phyloP scores from a whole-genome alignment of 345 rosid genomes.

The Arabidopsis thaliana region DNA sequence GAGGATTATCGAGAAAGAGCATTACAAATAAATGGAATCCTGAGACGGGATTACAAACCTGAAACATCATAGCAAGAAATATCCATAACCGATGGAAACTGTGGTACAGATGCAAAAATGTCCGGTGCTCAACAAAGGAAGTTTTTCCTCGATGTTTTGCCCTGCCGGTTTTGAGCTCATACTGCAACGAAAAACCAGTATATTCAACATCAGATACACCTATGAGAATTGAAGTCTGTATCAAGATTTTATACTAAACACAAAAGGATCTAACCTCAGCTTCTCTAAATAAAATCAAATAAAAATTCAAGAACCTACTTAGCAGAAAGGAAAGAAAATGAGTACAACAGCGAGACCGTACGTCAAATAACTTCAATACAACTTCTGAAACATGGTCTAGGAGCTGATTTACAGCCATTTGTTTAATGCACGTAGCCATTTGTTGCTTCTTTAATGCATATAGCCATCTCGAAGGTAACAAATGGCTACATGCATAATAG shows the following conservation, averaged over 20 bases:
- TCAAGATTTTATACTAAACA: slow-evolving; percentile 20
- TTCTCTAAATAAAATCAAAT: slow-evolving; percentile 6
- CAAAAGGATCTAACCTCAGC: slow-evolving; percentile 11
- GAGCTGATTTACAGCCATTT: slow-evolving; percentile 9
- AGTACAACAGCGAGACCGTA: slow-evolving; percentile 24
- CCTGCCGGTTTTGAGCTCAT: slow-evolving; percentile 66
- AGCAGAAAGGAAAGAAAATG: slow-evolving; percentile 26
- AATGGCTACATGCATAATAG: slow-evolving; percentile 15
- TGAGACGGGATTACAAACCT: slow-evolving; percentile 57
- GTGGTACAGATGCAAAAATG: slow-evolving; percentile 94
- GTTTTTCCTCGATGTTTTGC: slow-evolving; percentile 82
- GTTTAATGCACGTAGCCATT: too few species aligned
- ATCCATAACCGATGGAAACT: slow-evolving; percentile 99
- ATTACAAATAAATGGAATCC: slow-evolving; percentile 19
- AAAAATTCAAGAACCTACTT: slow-evolving; percentile 18
- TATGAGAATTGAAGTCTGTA: slow-evolving; percentile 3
- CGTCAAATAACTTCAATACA: slow-evolving; percentile 29
- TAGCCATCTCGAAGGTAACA: slow-evolving; percentile 8
- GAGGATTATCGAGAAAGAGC: background rate
- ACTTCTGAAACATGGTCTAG: slow-evolving; percentile 32
- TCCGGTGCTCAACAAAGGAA: slow-evolving; percentile 95
- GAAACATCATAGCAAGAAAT: slow-evolving; percentile 96
- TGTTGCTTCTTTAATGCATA: too few species aligned
- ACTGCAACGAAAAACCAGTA: slow-evolving; percentile 52
- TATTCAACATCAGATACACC: slow-evolving; percentile 30